These are phyloP conservation scores for Penicillium pulvis DNA, from an alignment of 495 filamentous ascomycete genomes.

Conservation along the genomic window DNA sequence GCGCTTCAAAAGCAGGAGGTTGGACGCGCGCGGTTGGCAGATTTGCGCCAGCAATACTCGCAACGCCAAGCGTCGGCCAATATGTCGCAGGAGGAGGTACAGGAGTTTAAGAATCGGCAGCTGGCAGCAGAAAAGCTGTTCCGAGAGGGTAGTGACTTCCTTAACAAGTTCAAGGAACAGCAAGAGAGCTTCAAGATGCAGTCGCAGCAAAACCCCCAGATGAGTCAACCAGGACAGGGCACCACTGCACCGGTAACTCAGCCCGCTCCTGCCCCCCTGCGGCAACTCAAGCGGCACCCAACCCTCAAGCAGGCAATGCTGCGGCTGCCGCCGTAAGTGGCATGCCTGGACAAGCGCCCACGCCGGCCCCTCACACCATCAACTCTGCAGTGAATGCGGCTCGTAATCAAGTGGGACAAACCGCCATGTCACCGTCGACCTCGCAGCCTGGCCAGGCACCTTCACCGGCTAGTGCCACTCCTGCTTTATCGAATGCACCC, in stretches of 20 bases:
- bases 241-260: conserved; percentile 15
- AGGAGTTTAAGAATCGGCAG: conserved; percentile 46
- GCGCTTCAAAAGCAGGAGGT: conserved; percentile 56
- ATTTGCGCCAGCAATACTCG: conserved; percentile 40
- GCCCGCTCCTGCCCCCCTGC: conserved; percentile 20
- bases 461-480: conserved; percentile 42
- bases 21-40: conserved; percentile 39
- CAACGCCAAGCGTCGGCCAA: conserved; percentile 41
- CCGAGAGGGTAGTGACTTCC: conserved; percentile 48
- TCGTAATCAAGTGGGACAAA: conserved; percentile 45
- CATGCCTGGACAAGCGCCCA: conserved; percentile 41
- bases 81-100: conserved; percentile 46
- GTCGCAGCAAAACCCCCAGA: conserved; percentile 40
- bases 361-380: conserved; percentile 53
- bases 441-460: conserved; percentile 42
- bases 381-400: conserved; percentile 57
- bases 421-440: conserved; percentile 42
- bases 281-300: conserved; percentile 22
- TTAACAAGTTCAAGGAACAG: conserved; percentile 51
- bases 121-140: conserved; percentile 47
- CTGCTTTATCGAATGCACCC: conserved; percentile 43
- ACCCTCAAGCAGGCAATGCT: conserved; percentile 25
- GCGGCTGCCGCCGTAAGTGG: conserved; percentile 26
- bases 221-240: conserved; percentile 28
- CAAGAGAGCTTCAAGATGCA: conserved; percentile 49